A percentile compares a stretch with the other conserved stretches of the same genome.
Conservation (phyloP, 179 eudicot genomes). For the Vitellaria paradoxa region DNA sequence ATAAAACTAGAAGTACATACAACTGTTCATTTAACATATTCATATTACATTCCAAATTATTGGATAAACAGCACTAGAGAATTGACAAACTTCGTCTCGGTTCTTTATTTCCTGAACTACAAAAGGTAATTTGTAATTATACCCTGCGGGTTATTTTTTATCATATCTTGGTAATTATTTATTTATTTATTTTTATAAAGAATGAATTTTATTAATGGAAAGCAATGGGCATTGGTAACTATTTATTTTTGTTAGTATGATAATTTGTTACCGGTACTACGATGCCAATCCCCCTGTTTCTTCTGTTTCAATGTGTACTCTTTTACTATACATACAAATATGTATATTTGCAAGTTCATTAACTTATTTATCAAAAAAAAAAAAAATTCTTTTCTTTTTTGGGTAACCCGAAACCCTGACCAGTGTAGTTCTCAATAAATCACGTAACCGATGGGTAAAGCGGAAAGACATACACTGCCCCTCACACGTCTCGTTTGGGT, state of each 20-base stretch:
- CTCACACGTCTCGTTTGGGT: no score
- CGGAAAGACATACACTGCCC: no score
- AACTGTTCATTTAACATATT: not conserved
- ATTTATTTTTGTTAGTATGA: not conserved
- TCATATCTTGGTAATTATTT: not conserved
- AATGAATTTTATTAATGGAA: no score
- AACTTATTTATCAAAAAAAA: no score
- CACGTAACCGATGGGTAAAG: no score
- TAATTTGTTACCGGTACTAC: not conserved
- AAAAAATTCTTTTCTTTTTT: no score
- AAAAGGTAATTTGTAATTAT: not conserved
- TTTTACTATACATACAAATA: not conserved
- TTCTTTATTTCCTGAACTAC: constrained; percentile 2
- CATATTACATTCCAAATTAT: not conserved
- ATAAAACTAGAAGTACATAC: no score
- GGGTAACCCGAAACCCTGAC: no score
- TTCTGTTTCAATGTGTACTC: not conserved
- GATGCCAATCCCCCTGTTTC: not conserved
- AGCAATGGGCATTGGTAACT: no score
- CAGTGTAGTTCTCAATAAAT: no score
- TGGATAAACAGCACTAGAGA: not conserved
- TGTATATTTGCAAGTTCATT: not conserved
- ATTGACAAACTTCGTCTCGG: not conserved
- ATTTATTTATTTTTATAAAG: not conserved
- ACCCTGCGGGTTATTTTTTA: not conserved